These are phyloP conservation scores for Pythium plurisporium DNA, from an alignment of 352 stramenopile genomes.

Conservation along the genomic window DNA sequence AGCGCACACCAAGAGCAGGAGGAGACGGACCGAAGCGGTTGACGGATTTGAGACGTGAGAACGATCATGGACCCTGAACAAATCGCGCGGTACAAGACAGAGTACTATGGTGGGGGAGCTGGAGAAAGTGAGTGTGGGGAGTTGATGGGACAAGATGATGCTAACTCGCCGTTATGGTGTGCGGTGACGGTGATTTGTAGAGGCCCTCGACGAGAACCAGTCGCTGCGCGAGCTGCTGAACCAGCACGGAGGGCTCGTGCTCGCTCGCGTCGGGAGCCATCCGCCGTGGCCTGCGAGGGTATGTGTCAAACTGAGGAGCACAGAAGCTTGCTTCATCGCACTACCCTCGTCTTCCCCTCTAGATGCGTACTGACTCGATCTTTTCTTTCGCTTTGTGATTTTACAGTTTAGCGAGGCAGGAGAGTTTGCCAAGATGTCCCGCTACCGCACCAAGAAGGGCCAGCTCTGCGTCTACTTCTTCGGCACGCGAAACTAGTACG, in stretches of 20 bases:
- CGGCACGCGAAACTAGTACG: constrained; percentile 83
- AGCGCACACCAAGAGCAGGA: not conserved
- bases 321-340: not conserved
- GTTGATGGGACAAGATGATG: not conserved
- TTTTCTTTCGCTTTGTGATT: not conserved
- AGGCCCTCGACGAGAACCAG: constrained; percentile 54
- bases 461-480: constrained; percentile 86
- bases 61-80: constrained; percentile 20
- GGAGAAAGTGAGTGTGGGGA: not conserved
- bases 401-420: constrained; percentile 73
- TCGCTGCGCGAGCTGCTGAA: constrained; percentile 69
- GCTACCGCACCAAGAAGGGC: constrained; percentile 68
- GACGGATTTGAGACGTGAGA: not conserved
- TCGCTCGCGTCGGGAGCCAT: constrained; percentile 74
- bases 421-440: constrained; percentile 78
- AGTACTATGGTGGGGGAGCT: constrained; percentile 29
- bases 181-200: too few relatives aligned
- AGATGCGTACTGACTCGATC: not conserved
- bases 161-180: too few relatives aligned
- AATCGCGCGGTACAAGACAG: constrained; percentile 23
- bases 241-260: constrained; percentile 67
- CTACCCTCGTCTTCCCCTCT: not conserved
- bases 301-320: constrained; percentile 3
- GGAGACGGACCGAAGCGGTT: not conserved
- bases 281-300: constrained; percentile 81